phyloP scores from a whole-genome alignment of 2,329 filamentous ascomycete species.

The Xylariaceae sp. region DNA sequence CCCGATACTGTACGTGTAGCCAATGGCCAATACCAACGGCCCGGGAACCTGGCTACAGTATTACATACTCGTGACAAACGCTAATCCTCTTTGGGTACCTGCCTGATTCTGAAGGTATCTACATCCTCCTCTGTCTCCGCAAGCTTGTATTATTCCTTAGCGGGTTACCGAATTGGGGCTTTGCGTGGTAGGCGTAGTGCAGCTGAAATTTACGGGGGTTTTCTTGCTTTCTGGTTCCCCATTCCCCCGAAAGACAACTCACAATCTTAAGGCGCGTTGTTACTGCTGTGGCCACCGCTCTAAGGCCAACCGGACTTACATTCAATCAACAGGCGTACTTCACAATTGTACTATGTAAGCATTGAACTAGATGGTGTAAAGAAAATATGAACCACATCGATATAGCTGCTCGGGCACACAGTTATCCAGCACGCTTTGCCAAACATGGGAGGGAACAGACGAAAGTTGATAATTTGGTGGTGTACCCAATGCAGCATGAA shows the following conservation, averaged over 20 bases:
- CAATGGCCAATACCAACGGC: slow-evolving; percentile 12
- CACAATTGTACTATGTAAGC: too few species aligned
- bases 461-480: too few species aligned
- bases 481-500: too few species aligned
- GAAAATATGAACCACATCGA: too few species aligned
- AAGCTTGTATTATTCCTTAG: slow-evolving; percentile 2
- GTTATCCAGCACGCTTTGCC: too few species aligned
- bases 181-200: slow-evolving; percentile 10
- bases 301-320: not conserved
- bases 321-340: slow-evolving; percentile 1
- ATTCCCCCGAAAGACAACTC: slow-evolving; percentile 8
- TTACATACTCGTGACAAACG: too few species aligned
- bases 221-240: slow-evolving; percentile 20
- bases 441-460: too few species aligned
- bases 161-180: slow-evolving; percentile 28
- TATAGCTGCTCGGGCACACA: too few species aligned
- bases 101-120: too few species aligned
- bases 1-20: not conserved
- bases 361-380: too few species aligned
- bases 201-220: too few species aligned
- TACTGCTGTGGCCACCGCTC: too few species aligned
- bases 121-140: not conserved
- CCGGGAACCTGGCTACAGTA: slow-evolving; percentile 26
- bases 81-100: not conserved
- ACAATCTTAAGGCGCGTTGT: slow-evolving; percentile 8